phyloP scores from a whole-genome alignment of 257 asterid genomes.

The Solanum sitiens region DNA sequence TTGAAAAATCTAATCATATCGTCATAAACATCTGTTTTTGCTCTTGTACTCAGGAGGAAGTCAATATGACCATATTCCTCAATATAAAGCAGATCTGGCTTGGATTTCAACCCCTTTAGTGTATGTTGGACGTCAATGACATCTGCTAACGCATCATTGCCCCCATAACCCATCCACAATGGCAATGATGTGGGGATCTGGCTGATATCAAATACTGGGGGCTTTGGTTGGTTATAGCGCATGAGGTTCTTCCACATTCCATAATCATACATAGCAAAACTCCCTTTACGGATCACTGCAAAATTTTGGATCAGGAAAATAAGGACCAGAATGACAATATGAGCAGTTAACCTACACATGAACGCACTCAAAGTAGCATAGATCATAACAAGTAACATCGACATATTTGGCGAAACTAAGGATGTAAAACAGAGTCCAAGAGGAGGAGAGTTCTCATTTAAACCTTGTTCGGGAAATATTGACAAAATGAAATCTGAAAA shows the following conservation, averaged over 20 bases:
- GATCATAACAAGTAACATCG: not conserved
- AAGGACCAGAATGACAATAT: not conserved
- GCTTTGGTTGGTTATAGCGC: slow-evolving; percentile 49
- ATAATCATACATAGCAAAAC: slow-evolving; percentile 75
- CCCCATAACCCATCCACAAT: slow-evolving; percentile 92
- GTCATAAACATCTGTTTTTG: slow-evolving; percentile 72
- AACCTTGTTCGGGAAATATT: not conserved
- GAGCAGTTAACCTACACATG: not conserved
- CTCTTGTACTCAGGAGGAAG: slow-evolving; percentile 57
- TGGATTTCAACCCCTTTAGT: slow-evolving; percentile 38
- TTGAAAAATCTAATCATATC: slow-evolving; percentile 55
- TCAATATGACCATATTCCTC: slow-evolving; percentile 87
- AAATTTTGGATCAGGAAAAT: slow-evolving; percentile 4
- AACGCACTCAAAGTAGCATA: not conserved
- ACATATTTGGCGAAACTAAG: not conserved
- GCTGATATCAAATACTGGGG: slow-evolving; percentile 68
- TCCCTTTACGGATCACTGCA: slow-evolving; percentile 90
- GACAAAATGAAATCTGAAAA: not conserved
- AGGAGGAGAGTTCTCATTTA: not conserved
- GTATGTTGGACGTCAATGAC: slow-evolving; percentile 62
- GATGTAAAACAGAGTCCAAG: not conserved
- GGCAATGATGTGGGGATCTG: slow-evolving; percentile 67
- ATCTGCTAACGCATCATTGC: slow-evolving; percentile 81
- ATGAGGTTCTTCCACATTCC: slow-evolving; percentile 62
- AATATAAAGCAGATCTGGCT: slow-evolving; percentile 69